Conservation (phyloP, 257 asterid species). For the Solanum etuberosum region DNA sequence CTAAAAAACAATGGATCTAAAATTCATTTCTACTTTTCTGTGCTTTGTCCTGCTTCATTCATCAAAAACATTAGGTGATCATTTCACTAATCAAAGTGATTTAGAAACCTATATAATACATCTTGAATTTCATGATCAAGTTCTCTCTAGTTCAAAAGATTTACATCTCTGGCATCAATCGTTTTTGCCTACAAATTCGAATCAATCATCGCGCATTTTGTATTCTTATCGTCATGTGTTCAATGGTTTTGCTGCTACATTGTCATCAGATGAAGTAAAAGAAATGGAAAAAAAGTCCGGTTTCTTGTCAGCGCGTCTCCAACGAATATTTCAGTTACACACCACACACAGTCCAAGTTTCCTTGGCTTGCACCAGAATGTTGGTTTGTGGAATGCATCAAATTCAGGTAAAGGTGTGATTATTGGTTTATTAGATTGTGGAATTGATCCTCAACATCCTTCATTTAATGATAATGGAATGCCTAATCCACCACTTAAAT, state of each 20-base stretch:
- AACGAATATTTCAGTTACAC: not conserved
- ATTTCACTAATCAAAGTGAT: not conserved
- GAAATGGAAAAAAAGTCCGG: not conserved
- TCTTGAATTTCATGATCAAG: not conserved
- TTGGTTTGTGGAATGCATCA: not conserved
- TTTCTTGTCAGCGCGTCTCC: not conserved
- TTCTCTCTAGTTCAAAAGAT: not conserved
- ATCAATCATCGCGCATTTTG: not conserved
- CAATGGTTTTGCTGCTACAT: not conserved
- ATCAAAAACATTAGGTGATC: not conserved
- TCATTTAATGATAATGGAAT: conserved; percentile 3
- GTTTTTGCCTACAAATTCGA: not conserved
- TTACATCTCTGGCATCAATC: not conserved
- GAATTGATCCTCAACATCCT: not conserved
- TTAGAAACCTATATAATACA: not conserved
- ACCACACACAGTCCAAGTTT: not conserved
- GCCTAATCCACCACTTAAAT: conserved; percentile 3
- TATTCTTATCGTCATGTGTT: not conserved
- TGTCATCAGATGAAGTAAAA: not conserved
- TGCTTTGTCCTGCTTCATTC: not conserved
- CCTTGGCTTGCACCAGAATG: not conserved
- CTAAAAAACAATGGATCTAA: not conserved
- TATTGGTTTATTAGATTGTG: not conserved
- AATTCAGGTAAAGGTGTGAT: not conserved
- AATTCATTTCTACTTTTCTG: not conserved